phyloP scores from a whole-genome alignment of 805 yeast species.

The Spathaspora arborariae region DNA sequence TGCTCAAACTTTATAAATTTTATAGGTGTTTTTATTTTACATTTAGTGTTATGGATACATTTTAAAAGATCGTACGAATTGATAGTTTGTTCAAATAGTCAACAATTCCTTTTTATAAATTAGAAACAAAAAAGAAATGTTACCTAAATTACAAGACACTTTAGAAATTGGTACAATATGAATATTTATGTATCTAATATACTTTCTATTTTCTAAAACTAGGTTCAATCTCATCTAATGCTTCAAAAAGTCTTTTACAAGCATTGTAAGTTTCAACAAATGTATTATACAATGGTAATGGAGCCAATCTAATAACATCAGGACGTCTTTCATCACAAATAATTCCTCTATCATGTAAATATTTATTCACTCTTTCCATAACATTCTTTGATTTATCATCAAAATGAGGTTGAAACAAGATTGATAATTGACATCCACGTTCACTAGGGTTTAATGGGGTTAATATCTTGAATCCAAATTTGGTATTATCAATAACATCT shows the following conservation, averaged over 20 bases:
- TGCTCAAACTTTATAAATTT: slow-evolving; percentile 35
- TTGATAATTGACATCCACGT: slow-evolving; percentile 81
- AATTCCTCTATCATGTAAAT: slow-evolving; percentile 56
- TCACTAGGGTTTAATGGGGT: slow-evolving; percentile 58
- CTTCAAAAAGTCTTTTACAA: slow-evolving; percentile 42
- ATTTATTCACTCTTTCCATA: slow-evolving; percentile 58
- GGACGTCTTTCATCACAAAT: slow-evolving; percentile 90
- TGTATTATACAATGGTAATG: slow-evolving; percentile 78
- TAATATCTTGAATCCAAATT: slow-evolving; percentile 57
- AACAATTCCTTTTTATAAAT: no score
- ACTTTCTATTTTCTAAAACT: background rate
- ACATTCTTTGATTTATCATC: slow-evolving; percentile 35
- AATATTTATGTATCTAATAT: background rate
- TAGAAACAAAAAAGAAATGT: background rate
- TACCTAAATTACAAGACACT: no score
- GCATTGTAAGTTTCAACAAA: slow-evolving; percentile 58
- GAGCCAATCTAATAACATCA: slow-evolving; percentile 85
- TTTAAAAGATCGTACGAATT: no score
- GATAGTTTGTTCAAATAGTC: no score
- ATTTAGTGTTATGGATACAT: background rate
- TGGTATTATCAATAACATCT: slow-evolving; percentile 10
- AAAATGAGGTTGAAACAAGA: slow-evolving; percentile 51
- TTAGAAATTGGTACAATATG: background rate
- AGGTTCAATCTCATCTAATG: slow-evolving; percentile 18
- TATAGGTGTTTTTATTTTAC: background rate